Evolutionary conservation across 306 rosid species (phyloP).

Genomic region (Bauhinia variegata): DNA sequence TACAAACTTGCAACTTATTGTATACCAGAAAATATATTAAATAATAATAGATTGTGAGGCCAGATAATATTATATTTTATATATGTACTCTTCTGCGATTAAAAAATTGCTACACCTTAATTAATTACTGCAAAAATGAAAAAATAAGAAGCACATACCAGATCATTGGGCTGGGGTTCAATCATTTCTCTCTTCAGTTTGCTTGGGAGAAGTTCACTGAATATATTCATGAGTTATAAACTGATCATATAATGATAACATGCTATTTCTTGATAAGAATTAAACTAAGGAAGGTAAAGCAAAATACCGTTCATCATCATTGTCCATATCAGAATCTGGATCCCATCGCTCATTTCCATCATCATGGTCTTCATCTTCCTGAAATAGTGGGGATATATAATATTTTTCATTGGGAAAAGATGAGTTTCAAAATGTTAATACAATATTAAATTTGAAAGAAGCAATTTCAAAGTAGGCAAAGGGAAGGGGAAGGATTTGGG

Average conservation of each 20-base stretch:
- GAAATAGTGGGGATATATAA: constrained; percentile 25
- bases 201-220: constrained; percentile 56
- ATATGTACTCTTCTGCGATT: not conserved
- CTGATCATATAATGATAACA: constrained; percentile 21
- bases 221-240: constrained; percentile 35
- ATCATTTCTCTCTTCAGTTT: constrained; percentile 72
- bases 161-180: constrained; percentile 69
- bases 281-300: constrained; percentile 17
- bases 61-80: not conserved
- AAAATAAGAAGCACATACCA: constrained; percentile 53
- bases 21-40: not conserved
- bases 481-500: too few relatives aligned
- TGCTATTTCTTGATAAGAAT: constrained; percentile 22
- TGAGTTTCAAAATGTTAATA: not conserved
- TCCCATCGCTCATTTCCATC: constrained; percentile 67
- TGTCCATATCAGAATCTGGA: constrained; percentile 73
- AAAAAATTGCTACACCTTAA: constrained; percentile 4
- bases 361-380: constrained; percentile 76
- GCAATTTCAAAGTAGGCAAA: not conserved
- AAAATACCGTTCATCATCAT: constrained; percentile 67
- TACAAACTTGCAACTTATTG: constrained; percentile 11
- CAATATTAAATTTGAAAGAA: too few relatives aligned
- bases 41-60: constrained; percentile 11
- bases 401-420: not conserved
- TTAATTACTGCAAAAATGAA: constrained; percentile 14